Percentiles rank a stretch among this genome's conserved stretches.
Evolutionary conservation across 257 asterid genomes (phyloP).

Genomic region (Primulina huaijiensis): DNA sequence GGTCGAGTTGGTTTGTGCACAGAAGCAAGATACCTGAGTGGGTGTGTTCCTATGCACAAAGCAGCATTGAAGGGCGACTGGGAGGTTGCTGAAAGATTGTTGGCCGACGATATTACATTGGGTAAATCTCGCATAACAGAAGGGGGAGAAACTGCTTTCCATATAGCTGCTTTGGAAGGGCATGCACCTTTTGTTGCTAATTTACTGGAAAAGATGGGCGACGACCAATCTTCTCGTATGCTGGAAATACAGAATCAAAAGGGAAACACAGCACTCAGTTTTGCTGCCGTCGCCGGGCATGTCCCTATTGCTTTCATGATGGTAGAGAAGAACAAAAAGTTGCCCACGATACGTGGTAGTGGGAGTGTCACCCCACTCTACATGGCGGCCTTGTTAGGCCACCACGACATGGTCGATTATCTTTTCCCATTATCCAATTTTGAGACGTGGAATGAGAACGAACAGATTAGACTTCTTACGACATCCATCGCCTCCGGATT

Average conservation of each 20-base stretch:
- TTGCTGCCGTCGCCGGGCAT: constrained; percentile 43
- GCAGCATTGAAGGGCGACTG: constrained; percentile 36
- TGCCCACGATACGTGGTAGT: constrained; percentile 11
- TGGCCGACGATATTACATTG: neutral
- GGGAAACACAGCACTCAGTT: constrained; percentile 35
- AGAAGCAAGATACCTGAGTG: constrained; percentile 17
- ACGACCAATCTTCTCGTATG: neutral
- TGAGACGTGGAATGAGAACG: neutral
- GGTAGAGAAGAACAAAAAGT: neutral
- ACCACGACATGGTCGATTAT: constrained; percentile 18
- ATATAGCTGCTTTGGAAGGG: constrained; percentile 31
- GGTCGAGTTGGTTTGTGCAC: neutral
- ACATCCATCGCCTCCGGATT: constrained; percentile 23
- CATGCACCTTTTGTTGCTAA: constrained; percentile 20
- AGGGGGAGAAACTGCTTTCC: constrained; percentile 35
- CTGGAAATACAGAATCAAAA: constrained; percentile 19
- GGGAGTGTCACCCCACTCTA: constrained; percentile 28
- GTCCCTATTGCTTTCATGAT: constrained; percentile 17
- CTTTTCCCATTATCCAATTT: constrained; percentile 10
- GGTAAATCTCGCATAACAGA: constrained; percentile 26
- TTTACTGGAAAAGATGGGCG: constrained; percentile 11
- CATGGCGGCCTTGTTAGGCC: constrained; percentile 33
- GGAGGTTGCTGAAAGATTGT: constrained; percentile 17
- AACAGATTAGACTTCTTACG: constrained; percentile 24
- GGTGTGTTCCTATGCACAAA: constrained; percentile 24